Evolutionary conservation across 176 grass and related monocot genomes (phyloP), one percentile per base, ranked within the genome.

Genomic region (Eragrostis nindensis): DNA sequence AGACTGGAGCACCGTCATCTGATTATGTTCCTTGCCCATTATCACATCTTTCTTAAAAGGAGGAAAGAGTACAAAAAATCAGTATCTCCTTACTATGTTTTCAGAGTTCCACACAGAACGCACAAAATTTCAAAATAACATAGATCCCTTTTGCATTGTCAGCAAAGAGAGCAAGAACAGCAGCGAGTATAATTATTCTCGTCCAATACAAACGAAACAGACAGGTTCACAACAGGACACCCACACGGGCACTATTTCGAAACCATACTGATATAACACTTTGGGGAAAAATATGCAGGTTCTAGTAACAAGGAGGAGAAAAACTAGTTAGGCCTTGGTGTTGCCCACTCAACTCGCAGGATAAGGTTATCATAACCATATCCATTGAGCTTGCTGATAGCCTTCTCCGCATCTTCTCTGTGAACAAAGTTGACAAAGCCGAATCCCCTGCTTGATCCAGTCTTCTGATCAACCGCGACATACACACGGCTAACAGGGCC

Each of bases 341-440:
- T 84, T n/a, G 93, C 93, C 93, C 86, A 91, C 75, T 97, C 93
- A 5, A 97, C 93, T 26, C 90, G 74, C 5, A 97, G 85, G 85
- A 97, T 97, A 59, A 97, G 87, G 77, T 97, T 97, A 74, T 97
- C 93, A 60, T 97, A 97, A 57, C 93, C 93, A 76, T 97, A 97
- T 3, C 93, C 93, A 73, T 97, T 97, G 56, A 97, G 90, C 82
- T 97, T 97, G 82, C 89, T 93, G 56, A 93, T 97, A 22, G 93
- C 90, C 85, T 87, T 92, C 66, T 93, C 93, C 0, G 93, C 93
- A 0, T 97, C 90, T 73, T 97, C 93, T 27, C 86, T 86, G 82
- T 97, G 88, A 8, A 97, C 85, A 13, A 97, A 92, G 50, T 97
- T 92, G 67, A 97, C 85, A 4, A 97, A 97, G 14, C 90, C 90